phyloP scores from a whole-genome alignment of 257 asterid genomes.

The Ocimum tenuiflorum region DNA sequence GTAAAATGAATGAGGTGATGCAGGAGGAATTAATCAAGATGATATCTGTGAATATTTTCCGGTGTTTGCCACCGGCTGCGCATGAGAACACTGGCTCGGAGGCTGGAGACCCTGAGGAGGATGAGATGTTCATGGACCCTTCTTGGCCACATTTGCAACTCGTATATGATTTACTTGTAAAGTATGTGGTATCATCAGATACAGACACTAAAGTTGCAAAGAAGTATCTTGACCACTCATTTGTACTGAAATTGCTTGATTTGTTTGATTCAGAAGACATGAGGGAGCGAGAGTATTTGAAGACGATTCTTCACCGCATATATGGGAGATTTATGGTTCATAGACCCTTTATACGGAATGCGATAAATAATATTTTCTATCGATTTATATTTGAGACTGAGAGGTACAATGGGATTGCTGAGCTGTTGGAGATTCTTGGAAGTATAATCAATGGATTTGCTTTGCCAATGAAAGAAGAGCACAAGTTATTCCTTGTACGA shows the following conservation, averaged over 20 bases:
- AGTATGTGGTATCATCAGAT: conserved; percentile 62
- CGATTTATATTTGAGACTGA: conserved; percentile 79
- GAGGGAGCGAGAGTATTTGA: conserved; percentile 84
- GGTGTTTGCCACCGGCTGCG: conserved; percentile 65
- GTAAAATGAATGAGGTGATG: conserved; percentile 79
- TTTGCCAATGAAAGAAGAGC: conserved; percentile 92
- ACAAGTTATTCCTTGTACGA: conserved; percentile 71
- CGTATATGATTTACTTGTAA: conserved; percentile 59
- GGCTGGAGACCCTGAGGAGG: conserved; percentile 73
- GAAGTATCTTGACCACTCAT: conserved; percentile 78
- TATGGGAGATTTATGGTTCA: conserved; percentile 94
- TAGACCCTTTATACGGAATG: conserved; percentile 83
- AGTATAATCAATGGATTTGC: conserved; percentile 86
- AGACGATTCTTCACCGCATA: conserved; percentile 80
- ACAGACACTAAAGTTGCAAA: conserved; percentile 73
- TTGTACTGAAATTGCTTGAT: conserved; percentile 66
- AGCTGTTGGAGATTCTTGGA: conserved; percentile 84
- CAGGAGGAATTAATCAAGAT: conserved; percentile 76
- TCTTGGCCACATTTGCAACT: conserved; percentile 84
- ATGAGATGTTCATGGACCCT: conserved; percentile 77
- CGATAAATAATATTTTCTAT: conserved; percentile 65
- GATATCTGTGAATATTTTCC: conserved; percentile 66
- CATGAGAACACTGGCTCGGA: conserved; percentile 57
- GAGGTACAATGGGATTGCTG: conserved; percentile 66
- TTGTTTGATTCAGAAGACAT: conserved; percentile 80